Conservation (phyloP, 352 stramenopile genomes). For the Phytophthora hibernalis region DNA sequence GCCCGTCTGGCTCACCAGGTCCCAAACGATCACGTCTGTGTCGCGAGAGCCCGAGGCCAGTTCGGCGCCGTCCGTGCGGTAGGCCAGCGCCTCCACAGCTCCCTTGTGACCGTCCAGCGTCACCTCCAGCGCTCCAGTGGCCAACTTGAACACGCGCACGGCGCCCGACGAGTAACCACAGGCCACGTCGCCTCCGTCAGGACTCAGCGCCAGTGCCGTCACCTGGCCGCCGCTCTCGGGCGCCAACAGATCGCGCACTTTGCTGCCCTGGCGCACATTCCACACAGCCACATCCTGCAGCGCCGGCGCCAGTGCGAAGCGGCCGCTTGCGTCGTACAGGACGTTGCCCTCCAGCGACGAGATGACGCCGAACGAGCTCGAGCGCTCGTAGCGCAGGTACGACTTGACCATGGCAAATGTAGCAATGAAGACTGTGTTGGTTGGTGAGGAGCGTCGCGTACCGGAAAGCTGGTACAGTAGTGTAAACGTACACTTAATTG, state of each 20-base stretch:
- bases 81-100: constrained; percentile 80
- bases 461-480: background rate
- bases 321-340: constrained; percentile 85
- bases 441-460: constrained; percentile 18
- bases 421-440: background rate
- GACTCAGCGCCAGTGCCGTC: constrained; percentile 78
- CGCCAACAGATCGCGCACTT: constrained; percentile 74
- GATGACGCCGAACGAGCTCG: constrained; percentile 92
- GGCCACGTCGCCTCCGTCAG: constrained; percentile 78
- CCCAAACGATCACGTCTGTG: constrained; percentile 95
- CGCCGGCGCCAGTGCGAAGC: constrained; percentile 87
- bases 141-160: constrained; percentile 81
- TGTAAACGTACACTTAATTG: background rate
- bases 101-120: constrained; percentile 91
- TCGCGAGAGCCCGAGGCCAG: constrained; percentile 90
- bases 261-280: constrained; percentile 91
- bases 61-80: constrained; percentile 77
- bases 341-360: constrained; percentile 89
- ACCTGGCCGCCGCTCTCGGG: constrained; percentile 66
- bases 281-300: constrained; percentile 93
- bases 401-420: constrained; percentile 86
- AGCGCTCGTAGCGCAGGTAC: constrained; percentile 93
- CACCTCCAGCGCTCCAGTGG: constrained; percentile 78
- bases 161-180: constrained; percentile 87
- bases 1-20: constrained; percentile 91